A percentile compares a stretch with the other conserved stretches of the same genome.
Conservation (phyloP, 106 monocot species). For the Gastrodia elata region DNA sequence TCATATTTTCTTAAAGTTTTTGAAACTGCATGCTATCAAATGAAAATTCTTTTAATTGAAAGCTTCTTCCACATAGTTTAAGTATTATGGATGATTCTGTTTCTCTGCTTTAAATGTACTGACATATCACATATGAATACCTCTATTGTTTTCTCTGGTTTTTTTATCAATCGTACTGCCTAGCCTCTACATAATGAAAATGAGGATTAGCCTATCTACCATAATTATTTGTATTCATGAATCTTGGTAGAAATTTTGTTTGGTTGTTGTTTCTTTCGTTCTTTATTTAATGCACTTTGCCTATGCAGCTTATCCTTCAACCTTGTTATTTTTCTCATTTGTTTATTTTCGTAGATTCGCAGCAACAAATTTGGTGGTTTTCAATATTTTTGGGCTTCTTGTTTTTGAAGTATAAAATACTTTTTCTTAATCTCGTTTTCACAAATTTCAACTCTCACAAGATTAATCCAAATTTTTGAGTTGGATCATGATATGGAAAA, state of each 20-base stretch:
- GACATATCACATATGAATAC: background rate
- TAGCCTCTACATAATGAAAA: background rate
- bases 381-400: background rate
- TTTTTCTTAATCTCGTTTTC: background rate
- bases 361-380: background rate
- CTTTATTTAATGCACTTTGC: background rate
- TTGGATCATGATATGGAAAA: too few relatives aligned
- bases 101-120: conserved; percentile 2
- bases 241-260: background rate
- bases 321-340: background rate
- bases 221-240: background rate
- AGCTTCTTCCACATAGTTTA: background rate
- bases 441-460: too few relatives aligned
- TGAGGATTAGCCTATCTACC: background rate
- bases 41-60: background rate
- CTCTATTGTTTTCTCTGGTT: background rate
- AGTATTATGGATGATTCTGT: background rate
- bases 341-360: background rate
- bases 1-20: background rate
- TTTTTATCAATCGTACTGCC: background rate
- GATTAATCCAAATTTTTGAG: too few relatives aligned
- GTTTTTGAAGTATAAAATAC: background rate
- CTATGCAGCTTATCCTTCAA: background rate
- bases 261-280: background rate
- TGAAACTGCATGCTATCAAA: background rate